These are phyloP conservation scores for Serpula lacrymans DNA, from an alignment of 768 basidiomycete genomes.

Conservation along the genomic window DNA sequence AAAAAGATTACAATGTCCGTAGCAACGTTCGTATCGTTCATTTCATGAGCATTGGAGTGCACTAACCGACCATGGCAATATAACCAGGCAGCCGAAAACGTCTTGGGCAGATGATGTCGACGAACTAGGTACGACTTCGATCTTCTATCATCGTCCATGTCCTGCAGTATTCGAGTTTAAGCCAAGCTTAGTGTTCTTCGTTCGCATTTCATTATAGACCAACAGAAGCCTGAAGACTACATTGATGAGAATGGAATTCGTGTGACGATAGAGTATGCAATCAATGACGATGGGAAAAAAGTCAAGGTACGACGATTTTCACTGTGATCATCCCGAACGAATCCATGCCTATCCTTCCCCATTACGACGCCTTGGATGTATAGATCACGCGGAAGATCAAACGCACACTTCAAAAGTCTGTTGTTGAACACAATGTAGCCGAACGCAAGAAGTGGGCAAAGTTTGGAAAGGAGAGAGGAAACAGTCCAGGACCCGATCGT, in stretches of 20 bases:
- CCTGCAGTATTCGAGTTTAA: conserved; percentile 1
- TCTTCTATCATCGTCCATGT: conserved; percentile 1
- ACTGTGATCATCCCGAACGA: background rate
- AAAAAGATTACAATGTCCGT: too few species aligned
- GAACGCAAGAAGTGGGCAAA: conserved; percentile 92
- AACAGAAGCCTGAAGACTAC: conserved; percentile 62
- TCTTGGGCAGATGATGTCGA: conserved; percentile 91
- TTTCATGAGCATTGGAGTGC: too few species aligned
- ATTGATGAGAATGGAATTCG: conserved; percentile 85
- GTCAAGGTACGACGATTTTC: conserved; percentile 66
- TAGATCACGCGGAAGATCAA: conserved; percentile 86
- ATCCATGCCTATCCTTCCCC: background rate
- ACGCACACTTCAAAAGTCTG: conserved; percentile 81
- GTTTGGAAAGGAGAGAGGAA: conserved; percentile 90
- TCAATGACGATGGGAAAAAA: conserved; percentile 93
- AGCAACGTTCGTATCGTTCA: too few species aligned
- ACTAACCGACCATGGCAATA: too few species aligned
- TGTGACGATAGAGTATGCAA: conserved; percentile 74
- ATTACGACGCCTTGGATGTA: conserved; percentile 5
- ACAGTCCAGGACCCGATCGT: conserved; percentile 82
- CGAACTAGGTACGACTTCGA: conserved; percentile 52
- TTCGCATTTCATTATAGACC: conserved; percentile 29
- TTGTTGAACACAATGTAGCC: conserved; percentile 93
- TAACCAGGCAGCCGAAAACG: conserved; percentile 49
- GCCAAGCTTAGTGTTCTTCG: background rate